Evolutionary conservation across 768 basidiomycete genomes (phyloP), one percentile per base, ranked within the genome.

Genomic region (Leccinum olivaceopallidum): DNA sequence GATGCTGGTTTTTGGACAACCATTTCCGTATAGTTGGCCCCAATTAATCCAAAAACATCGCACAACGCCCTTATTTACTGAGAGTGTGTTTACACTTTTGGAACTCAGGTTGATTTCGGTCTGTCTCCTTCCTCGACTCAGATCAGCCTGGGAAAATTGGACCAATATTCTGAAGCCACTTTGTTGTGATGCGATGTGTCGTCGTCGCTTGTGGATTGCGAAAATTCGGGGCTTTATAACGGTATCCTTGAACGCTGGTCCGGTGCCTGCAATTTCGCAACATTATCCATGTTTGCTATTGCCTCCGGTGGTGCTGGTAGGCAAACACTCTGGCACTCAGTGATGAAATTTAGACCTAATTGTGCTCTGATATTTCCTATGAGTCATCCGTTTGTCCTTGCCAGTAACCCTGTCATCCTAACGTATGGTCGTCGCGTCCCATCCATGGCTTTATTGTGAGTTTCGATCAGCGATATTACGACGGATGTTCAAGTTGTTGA

Each of bases 1-100:
- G 71, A 68, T 65, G 64, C 70, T 60, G 60, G 60, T 60, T n/a
- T 58, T 67, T 39, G 60, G 59, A 63, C 64, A 48, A 56, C 48
- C n/a, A 36, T 60, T 60, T 68, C 68, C 63, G 53, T 62, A 59
- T 57, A 68, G 58, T 55, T 62, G 58, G 53, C 36, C 52, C 60
- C 57, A 16, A 47, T 65, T 57, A 71, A 68, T 68, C 56, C 68
- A 61, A 69, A 59, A 59, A 58, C 32, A 6, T 60, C 55, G 60
- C 53, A 50, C 20, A 47, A 59, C 48, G 5, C 57, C 14, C 7
- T 22, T 58, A 36, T 44, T 26, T 42, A 44, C 13, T 32, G 39
- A 57, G 48, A 48, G 36, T 49, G n/a, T 12, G 48, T 14, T 32
- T 47, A 49, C 47, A 22, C 44, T 51, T 18, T 22, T 9, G 47